Base-by-base conservation (phyloP, 2,329 filamentous ascomycete genomes). In the Aspergillus thermomutatus region DNA sequence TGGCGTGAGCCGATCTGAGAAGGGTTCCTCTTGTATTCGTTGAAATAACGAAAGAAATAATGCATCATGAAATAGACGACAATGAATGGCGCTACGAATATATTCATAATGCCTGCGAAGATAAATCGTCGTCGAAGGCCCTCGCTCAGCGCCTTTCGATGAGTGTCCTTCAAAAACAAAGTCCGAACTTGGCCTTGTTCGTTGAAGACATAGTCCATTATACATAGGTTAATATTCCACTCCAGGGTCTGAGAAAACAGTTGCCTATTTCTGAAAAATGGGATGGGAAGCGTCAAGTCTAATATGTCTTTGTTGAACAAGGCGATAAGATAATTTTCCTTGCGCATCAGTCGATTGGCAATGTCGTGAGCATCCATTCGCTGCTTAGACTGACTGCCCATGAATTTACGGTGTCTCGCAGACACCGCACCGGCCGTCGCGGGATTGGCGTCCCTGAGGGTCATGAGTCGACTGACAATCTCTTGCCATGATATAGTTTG, bases 291-390 rank as follows among this genome's bases (percentile, higher is more conserved):
- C 0, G 90, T 92, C 48, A 97, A 80, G 69, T 99, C 88, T 45
- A 99, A 76, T 40, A 97, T 85, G 59, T 97, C 94, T 73, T 99
- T 97, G 79, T 99, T 99, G 77, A 97, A 91, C 67, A 99, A 81
- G 4, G 94, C 94, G 66, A 99, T 97, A 60, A 97, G 84, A 67
- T 97, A 99, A 69, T 99, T 99, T 61, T 97, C 93, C 69, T 91
- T 89, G 57, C 94, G 88, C 94, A 99, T 97, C 48, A 99, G 77
- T 31, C 94, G 86, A 69, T 97, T 99, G 6, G 94, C 94, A 71
- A 99, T 97, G 69, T 97, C 94, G 67, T 97, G 91, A 10, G 94
- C 94, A 74, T 97, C 94, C 65, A 99, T 87, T 60, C 93, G 84
- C 75, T 97, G 91, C 72, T 97, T 96, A 23, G 91, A 95, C 69